Evolutionary conservation across 2,329 filamentous ascomycete genomes (phyloP).

Genomic region (Sarocladium kiliense): DNA sequence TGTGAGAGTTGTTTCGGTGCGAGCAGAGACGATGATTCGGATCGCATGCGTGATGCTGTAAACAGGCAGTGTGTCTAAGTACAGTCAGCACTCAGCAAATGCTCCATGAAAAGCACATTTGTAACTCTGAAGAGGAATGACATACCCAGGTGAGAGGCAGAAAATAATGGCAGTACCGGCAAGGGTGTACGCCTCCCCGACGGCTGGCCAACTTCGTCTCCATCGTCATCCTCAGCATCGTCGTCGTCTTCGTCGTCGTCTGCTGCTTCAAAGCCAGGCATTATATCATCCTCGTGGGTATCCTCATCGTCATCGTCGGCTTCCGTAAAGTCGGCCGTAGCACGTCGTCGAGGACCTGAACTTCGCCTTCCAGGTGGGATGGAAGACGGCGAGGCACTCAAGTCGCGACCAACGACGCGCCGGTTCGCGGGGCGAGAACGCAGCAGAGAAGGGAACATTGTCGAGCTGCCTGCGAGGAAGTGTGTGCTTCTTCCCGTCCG

Average conservation of each 20-base stretch:
- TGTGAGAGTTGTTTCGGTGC: slow-evolving; percentile 85
- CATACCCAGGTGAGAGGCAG: slow-evolving; percentile 68
- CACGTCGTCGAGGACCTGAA: slow-evolving; percentile 34
- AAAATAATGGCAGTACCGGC: slow-evolving; percentile 69
- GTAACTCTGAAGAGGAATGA: background rate
- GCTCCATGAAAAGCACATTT: slow-evolving; percentile 13
- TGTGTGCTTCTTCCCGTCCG: slow-evolving; percentile 1
- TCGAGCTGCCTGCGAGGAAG: background rate
- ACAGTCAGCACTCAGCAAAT: slow-evolving; percentile 8
- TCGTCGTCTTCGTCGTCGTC: slow-evolving; percentile 35
- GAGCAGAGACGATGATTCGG: slow-evolving; percentile 73
- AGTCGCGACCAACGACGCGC: slow-evolving; percentile 24
- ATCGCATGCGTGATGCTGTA: slow-evolving; percentile 90
- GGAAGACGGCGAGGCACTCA: slow-evolving; percentile 25
- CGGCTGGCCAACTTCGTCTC: background rate
- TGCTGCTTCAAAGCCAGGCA: background rate
- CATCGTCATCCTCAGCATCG: slow-evolving; percentile 30
- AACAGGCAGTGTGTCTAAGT: slow-evolving; percentile 73
- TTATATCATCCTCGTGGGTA: slow-evolving; percentile 29
- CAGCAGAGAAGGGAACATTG: slow-evolving; percentile 33
- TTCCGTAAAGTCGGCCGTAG: slow-evolving; percentile 61
- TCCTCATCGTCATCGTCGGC: slow-evolving; percentile 47
- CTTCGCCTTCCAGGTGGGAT: slow-evolving; percentile 19
- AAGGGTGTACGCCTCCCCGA: slow-evolving; percentile 19
- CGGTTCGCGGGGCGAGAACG: slow-evolving; percentile 27